Percentiles rank a stretch among this genome's conserved stretches.
Conservation (phyloP, 257 asterid genomes). For the Solanum lycopersicoides region DNA sequence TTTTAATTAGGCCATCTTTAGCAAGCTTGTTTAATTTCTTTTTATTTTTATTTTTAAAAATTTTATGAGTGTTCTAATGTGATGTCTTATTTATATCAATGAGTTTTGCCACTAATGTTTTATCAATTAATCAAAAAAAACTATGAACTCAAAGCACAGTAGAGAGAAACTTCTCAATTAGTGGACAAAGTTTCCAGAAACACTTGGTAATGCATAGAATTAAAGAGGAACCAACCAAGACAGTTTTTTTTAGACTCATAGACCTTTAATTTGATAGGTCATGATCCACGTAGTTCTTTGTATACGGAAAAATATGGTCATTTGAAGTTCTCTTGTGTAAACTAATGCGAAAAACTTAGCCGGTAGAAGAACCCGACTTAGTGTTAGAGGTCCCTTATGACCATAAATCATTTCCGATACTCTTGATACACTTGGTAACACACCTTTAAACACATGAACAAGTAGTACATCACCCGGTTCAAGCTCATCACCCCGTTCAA, state of each 20-base stretch:
- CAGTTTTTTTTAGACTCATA: neutral
- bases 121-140: neutral
- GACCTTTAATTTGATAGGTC: too few relatives aligned
- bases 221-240: neutral
- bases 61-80: neutral
- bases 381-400: too few relatives aligned
- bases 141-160: neutral
- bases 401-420: too few relatives aligned
- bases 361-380: too few relatives aligned
- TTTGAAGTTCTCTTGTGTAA: too few relatives aligned
- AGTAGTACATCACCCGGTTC: too few relatives aligned
- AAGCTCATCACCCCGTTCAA: too few relatives aligned
- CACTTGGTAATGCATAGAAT: neutral
- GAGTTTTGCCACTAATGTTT: neutral
- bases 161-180: neutral
- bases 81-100: neutral
- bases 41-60: neutral
- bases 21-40: neutral
- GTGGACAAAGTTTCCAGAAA: neutral
- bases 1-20: neutral
- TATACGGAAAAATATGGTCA: too few relatives aligned
- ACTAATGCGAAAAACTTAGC: too few relatives aligned
- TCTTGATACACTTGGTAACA: too few relatives aligned
- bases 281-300: too few relatives aligned
- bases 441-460: too few relatives aligned